Conservation (phyloP, 495 filamentous ascomycete species). For the Rostrohypoxylon terebratum region DNA sequence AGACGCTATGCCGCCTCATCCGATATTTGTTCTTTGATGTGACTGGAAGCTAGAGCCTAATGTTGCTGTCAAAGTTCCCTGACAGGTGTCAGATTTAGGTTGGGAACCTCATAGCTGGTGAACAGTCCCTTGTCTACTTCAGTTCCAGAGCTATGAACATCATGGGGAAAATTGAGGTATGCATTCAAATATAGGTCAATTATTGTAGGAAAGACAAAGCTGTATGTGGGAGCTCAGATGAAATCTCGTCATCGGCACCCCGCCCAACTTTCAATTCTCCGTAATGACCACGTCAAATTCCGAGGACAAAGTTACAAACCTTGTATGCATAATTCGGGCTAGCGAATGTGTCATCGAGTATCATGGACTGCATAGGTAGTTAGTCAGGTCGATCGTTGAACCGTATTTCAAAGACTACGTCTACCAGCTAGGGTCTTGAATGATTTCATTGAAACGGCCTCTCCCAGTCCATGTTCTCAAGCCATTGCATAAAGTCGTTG, state of each 20-base stretch:
- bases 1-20: conserved; percentile 8
- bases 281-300: neutral
- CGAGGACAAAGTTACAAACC: conserved; percentile 7
- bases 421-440: neutral
- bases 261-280: neutral
- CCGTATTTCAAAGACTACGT: neutral
- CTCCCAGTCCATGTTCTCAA: conserved; percentile 51
- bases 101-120: neutral
- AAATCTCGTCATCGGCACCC: conserved; percentile 6
- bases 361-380: no score
- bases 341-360: neutral
- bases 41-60: neutral
- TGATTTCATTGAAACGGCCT: conserved; percentile 26
- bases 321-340: conserved; percentile 20
- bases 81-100: conserved; percentile 2
- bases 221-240: neutral
- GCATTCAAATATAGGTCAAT: neutral
- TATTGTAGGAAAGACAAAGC: neutral
- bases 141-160: neutral
- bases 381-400: neutral
- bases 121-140: neutral
- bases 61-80: conserved; percentile 3
- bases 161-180: no score
- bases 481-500: conserved; percentile 52
- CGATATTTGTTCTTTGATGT: conserved; percentile 15